Conservation (phyloP, 164 flowering plant species). For the Aristolochia californica region DNA sequence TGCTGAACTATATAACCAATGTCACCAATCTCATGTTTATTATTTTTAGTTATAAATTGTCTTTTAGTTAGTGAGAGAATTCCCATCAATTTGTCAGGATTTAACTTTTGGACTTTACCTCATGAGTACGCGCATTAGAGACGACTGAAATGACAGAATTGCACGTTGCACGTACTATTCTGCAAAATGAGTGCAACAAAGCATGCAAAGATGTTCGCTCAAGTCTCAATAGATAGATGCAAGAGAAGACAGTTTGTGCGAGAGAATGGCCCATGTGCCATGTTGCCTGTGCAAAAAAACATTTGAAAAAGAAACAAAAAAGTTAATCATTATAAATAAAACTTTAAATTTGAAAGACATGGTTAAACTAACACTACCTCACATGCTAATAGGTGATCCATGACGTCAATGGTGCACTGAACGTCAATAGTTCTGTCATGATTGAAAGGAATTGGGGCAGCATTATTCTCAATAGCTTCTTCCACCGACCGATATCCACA, state of each 20-base stretch:
- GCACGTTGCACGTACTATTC: slow-evolving; percentile 81
- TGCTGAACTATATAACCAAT: too few species aligned
- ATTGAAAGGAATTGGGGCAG: slow-evolving; percentile 86
- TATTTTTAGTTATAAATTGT: too few species aligned
- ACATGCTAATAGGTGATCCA: slow-evolving; percentile 92
- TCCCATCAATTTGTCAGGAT: too few species aligned
- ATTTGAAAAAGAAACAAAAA: not conserved
- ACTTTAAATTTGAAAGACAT: too few species aligned
- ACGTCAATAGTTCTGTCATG: slow-evolving; percentile 57
- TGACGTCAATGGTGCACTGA: slow-evolving; percentile 63
- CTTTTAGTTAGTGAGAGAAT: too few species aligned
- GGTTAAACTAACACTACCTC: slow-evolving; percentile 42
- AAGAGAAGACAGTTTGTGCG: slow-evolving; percentile 92
- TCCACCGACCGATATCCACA: slow-evolving; percentile 73
- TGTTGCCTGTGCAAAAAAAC: slow-evolving; percentile 63
- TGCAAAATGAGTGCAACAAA: slow-evolving; percentile 71
- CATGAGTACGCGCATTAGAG: slow-evolving; percentile 92
- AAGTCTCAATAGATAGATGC: slow-evolving; percentile 79
- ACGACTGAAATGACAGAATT: slow-evolving; percentile 70
- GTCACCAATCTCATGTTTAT: too few species aligned
- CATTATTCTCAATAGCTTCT: slow-evolving; percentile 91
- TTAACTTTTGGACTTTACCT: slow-evolving; percentile 41
- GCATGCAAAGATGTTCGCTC: slow-evolving; percentile 82
- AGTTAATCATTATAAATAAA: not conserved
- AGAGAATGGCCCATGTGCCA: slow-evolving; percentile 97